A percentile compares a stretch with the other conserved stretches of the same genome.
Evolutionary conservation across 2,329 filamentous ascomycete species (phyloP).

Genomic region (Sodiomyces alkalinus): DNA sequence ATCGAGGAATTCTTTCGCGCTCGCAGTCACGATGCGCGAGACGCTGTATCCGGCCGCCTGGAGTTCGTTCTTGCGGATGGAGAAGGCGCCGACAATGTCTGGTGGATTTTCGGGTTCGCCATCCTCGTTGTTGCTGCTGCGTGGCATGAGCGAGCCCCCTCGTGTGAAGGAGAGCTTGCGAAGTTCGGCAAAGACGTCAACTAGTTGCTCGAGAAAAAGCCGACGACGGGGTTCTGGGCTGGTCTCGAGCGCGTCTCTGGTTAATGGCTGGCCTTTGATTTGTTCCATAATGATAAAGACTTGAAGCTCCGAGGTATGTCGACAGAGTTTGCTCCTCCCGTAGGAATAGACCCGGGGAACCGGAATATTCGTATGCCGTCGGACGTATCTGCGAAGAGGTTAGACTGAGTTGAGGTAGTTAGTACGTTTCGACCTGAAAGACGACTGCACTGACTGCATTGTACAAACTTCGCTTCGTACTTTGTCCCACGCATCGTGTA

Average conservation of each 20-base stretch:
- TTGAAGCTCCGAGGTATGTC: constrained; percentile 1
- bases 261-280: constrained; percentile 3
- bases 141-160: constrained; percentile 7
- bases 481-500: constrained; percentile 7
- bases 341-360: constrained; percentile 4
- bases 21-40: constrained; percentile 2
- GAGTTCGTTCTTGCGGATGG: constrained; percentile 1
- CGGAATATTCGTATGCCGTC: constrained; percentile 5
- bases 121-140: background rate
- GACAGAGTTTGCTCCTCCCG: constrained; percentile 3
- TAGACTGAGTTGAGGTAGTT: background rate
- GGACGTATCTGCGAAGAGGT: constrained; percentile 4
- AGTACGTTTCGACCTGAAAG: background rate
- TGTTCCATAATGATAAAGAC: constrained; percentile 7
- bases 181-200: constrained; percentile 6
- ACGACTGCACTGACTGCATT: constrained; percentile 3
- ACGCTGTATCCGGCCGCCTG: background rate
- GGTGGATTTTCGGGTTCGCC: constrained; percentile 1
- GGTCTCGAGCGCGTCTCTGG: constrained; percentile 1
- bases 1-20: constrained; percentile 4
- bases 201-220: constrained; percentile 6
- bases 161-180: constrained; percentile 4
- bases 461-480: constrained; percentile 8
- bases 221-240: constrained; percentile 1
- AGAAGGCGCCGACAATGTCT: constrained; percentile 3